Evolutionary conservation across 305 asterid genomes (phyloP), one percentile per base, ranked within the genome.

Genomic region (Salvia sclarea): DNA sequence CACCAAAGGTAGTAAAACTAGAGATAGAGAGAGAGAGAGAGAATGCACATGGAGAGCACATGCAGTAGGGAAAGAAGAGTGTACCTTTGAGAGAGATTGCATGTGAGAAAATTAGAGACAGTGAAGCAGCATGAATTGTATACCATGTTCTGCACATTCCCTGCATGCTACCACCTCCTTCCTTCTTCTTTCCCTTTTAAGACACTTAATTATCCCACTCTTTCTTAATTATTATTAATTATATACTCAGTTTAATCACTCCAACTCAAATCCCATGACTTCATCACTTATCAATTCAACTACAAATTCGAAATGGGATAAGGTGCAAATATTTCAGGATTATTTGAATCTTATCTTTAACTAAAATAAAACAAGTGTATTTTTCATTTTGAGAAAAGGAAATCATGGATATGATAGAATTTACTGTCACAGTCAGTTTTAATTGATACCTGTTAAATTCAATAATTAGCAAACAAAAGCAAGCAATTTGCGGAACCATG

Each of bases 91-190:
- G 78, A 57, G 65, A 55, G 64, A 43, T 61, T 68, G 92, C 90
- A 90, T 82, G 96, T 88, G 95, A 82, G 79, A 82, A 82, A 82
- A 74, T 86, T 78, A 20, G 85, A 81, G 90, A 83, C 91, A 85
- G 87, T 83, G 90, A 81, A 83, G 90, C 91, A 87, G 90, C 95
- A 89, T 89, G 78, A 89, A 80, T 82, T 85, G 92, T 82, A 84
- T 77, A 76, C 77, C 96, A 87, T 89, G 96, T 91, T 91, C 96
- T 91, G 90, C 98, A 85, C 94, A 91, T 91, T 91, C 96, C 93
- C 95, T 79, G 92, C 95, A 89, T 83, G 76, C 79, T 60, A 68
- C 79, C 61, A 53, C 41, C 76, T 54, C 58, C 62, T 60, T 63
- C 63, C 75, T 52, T 17, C 61, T 3, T 6, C 50, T 61, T 58